phyloP scores from a whole-genome alignment of 2,329 filamentous ascomycete genomes.

The Davidsoniella virescens region DNA sequence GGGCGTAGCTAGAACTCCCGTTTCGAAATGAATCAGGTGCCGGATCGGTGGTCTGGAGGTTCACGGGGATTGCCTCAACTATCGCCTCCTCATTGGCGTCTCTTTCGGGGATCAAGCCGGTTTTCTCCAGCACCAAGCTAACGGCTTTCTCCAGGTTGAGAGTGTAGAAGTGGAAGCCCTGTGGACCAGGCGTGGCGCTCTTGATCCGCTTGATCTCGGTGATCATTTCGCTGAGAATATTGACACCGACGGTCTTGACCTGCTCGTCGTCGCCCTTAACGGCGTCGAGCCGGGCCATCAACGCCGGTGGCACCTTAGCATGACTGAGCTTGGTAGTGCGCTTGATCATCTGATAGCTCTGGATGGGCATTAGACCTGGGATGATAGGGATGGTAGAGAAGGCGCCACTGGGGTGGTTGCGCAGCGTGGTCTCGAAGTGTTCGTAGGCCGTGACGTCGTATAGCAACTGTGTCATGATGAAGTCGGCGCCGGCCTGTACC shows the following conservation, averaged over 20 bases:
- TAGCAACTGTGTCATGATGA: slow-evolving; percentile 97
- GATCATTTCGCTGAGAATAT: slow-evolving; percentile 72
- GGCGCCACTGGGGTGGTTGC: slow-evolving; percentile 65
- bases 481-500: slow-evolving; percentile 79
- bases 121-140: slow-evolving; percentile 77
- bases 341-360: slow-evolving; percentile 91
- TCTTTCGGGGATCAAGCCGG: slow-evolving; percentile 53
- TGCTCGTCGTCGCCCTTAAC: slow-evolving; percentile 68
- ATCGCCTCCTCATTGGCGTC: slow-evolving; percentile 23
- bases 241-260: slow-evolving; percentile 64
- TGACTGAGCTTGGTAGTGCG: slow-evolving; percentile 90
- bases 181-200: slow-evolving; percentile 23
- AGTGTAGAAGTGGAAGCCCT: slow-evolving; percentile 94
- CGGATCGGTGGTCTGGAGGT: slow-evolving; percentile 23
- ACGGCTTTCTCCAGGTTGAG: slow-evolving; percentile 93
- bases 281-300: slow-evolving; percentile 53
- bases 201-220: slow-evolving; percentile 48
- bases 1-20: slow-evolving; percentile 21
- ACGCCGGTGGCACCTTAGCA: slow-evolving; percentile 56
- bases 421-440: slow-evolving; percentile 58
- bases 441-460: slow-evolving; percentile 78
- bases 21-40: slow-evolving; percentile 15
- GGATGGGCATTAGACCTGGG: slow-evolving; percentile 91
- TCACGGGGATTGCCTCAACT: slow-evolving; percentile 14
- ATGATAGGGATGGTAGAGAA: slow-evolving; percentile 85